phyloP scores from a whole-genome alignment of 2,329 filamentous ascomycete species.

The Hypoxylon sp. region DNA sequence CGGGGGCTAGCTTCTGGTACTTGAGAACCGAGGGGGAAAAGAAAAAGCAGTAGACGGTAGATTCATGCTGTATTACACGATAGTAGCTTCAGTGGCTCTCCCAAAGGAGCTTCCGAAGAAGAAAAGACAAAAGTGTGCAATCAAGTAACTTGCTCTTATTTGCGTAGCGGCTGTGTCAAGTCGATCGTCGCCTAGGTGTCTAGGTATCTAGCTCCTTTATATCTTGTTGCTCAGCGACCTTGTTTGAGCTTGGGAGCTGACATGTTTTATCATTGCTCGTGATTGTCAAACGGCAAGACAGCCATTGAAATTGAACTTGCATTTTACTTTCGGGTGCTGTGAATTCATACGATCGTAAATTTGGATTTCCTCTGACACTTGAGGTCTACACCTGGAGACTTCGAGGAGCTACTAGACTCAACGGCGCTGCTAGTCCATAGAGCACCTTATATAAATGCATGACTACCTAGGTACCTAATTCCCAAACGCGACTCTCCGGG shows the following conservation, averaged over 20 bases:
- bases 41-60: conserved; percentile 21
- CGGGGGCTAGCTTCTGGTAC: background rate
- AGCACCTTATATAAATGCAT: too few relatives aligned
- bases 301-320: too few relatives aligned
- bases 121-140: conserved; percentile 12
- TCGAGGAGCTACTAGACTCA: background rate
- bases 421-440: background rate
- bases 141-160: background rate
- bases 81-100: conserved; percentile 3
- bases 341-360: background rate
- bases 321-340: too few relatives aligned
- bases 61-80: background rate
- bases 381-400: too few relatives aligned
- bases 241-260: too few relatives aligned
- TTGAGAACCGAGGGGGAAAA: background rate
- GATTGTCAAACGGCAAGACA: too few relatives aligned
- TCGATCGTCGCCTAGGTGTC: background rate
- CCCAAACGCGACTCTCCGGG: background rate
- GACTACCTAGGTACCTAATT: too few relatives aligned
- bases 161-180: background rate
- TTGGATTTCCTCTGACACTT: background rate
- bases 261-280: too few relatives aligned
- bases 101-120: background rate
- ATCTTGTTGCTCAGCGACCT: too few relatives aligned
- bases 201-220: background rate